Evolutionary conservation across 2,329 filamentous ascomycete species (phyloP), one percentile per base, ranked within the genome.

Genomic region (Fusarium zealandicum): DNA sequence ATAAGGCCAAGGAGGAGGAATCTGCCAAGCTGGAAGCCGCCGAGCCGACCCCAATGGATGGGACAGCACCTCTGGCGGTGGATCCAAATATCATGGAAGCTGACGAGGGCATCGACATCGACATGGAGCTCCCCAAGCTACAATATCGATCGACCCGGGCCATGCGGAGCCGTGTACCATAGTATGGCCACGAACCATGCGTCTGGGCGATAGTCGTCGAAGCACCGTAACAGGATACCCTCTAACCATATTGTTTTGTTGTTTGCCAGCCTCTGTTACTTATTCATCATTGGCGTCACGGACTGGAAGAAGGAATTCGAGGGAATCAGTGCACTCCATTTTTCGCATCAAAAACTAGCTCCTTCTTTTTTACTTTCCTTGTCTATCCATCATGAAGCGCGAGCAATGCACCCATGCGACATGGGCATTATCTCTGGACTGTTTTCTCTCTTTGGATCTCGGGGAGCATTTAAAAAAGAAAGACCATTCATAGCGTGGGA

Each of bases 81-180:
- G 74, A 75, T 49, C 57, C 68, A 10, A 48, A 67, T 38, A 64
- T 68, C 31, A 66, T 69, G 16, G 76, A 78, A 27, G 73, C 75
- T 1, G 78, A 80, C 32, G 78, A 80, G 56, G 73, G 73, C 13
- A 67, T 77, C 13, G 75, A 76, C 33, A 68, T 75, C 7, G 72
- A 74, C 40, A 73, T 73, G 45, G 69, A 68, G 30, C 50, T 71
- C 4, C 76, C 77, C 1, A 75, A 71, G 55, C 54, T 80, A 49
- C 69, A 75, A 33, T 80, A 75, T 58, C 75, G 73, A 54, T 78
- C 77, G 28, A 78, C 78, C 13, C 69, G 76, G 56, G 63, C 64
- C 20, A 74, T 76, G 74, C 70, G 73, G 35, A 70, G 59, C 42
- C 69, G 70, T 45, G 62, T 43, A 57, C 64, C 62, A 55, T 68